Conservation (phyloP, 164 flowering plant species). For the Echeveria elegans region DNA sequence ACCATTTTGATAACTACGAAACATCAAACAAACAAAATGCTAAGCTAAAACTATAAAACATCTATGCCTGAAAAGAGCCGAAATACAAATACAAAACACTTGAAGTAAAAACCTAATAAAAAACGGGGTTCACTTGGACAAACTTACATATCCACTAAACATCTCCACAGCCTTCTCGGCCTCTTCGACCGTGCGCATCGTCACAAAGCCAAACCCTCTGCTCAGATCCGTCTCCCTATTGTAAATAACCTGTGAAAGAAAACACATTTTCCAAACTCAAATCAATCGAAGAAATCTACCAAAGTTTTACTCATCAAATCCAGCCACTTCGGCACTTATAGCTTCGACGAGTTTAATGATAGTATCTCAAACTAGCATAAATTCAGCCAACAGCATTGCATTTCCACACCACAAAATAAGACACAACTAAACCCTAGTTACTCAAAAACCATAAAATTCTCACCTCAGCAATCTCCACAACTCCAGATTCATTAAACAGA, state of each 20-base stretch:
- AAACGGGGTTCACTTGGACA: background rate
- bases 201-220: slow-evolving; percentile 63
- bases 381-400: background rate
- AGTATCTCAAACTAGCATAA: background rate
- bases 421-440: background rate
- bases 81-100: background rate
- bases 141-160: slow-evolving; percentile 44
- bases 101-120: background rate
- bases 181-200: slow-evolving; percentile 56
- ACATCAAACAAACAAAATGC: background rate
- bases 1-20: background rate
- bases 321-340: background rate
- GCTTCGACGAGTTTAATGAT: background rate
- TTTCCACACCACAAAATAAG: background rate
- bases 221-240: slow-evolving; percentile 51
- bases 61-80: background rate
- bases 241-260: slow-evolving; percentile 34
- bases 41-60: background rate
- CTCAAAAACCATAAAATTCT: background rate
- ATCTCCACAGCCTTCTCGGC: slow-evolving; percentile 59
- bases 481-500: slow-evolving; percentile 38
- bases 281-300: background rate
- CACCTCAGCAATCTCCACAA: slow-evolving; percentile 51
- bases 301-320: background rate
- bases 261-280: slow-evolving; percentile 5